Base-by-base conservation (phyloP, 257 asterid genomes). In the Euphrasia confusa region DNA sequence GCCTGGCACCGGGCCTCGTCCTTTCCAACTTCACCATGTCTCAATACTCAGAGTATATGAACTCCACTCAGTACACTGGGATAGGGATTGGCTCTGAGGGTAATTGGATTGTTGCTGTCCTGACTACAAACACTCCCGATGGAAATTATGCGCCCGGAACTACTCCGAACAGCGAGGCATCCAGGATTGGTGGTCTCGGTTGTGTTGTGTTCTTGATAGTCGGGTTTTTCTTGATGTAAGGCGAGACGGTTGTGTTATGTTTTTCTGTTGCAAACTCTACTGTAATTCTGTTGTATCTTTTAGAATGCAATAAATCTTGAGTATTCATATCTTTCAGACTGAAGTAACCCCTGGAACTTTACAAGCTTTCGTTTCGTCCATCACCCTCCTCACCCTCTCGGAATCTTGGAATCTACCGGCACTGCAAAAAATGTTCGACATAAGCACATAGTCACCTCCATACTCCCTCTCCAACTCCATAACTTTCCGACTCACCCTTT, bases 381-480 rank as follows among this genome's bases (percentile, higher is more conserved):
- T 79, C 40, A 59, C 61, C 68, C 66, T 72, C 74, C 92, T 81
- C 67, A 80, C 76, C 50, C 65, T 76, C 78, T 83, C 88, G 21
- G 96, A 88, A 74, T 85, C 95, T 15, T 54, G 49, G 67, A 67
- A 80, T 74, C 89, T 83, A 49, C 93, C 95, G 54, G 68, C 76
- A 55, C 77, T 77, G 17, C 78, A 83, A 54, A 83, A 78, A 15
- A 88, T 85, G 71, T 88, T 88, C 12, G 96, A 83, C 49, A 88
- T 47, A 48, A 88, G 83, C 56, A 88, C 90, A 54, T 88, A 88
- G 61, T 85, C 96, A 0, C 95, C 96, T 14, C 96, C 87, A 12
- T 85, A 83, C 63, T 75, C 75, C 56, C 68, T 79, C 69, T 87
- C 84, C 74, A 80, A 24, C 78, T 81, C 82, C 86, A 80, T 77